Evolutionary conservation across 2,329 filamentous ascomycete genomes (phyloP), one percentile per base, ranked within the genome.

Genomic region (Ramichloridium luteum): DNA sequence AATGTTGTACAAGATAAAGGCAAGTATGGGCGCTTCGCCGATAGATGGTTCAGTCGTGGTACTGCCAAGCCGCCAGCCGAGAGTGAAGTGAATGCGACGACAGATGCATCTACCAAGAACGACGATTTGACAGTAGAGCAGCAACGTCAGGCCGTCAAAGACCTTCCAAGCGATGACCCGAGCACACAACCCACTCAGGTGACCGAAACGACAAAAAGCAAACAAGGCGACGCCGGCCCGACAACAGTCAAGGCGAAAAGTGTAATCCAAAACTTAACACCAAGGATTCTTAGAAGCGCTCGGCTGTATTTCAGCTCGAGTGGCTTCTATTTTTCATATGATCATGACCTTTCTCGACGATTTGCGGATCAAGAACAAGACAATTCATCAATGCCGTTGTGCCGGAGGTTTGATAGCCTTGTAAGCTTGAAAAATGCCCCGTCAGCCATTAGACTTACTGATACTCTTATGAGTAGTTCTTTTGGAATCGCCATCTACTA

Each of bases 281-380:
- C 88, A 1, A 93, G 93, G 50, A 65, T 96, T 23, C 57, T 98
- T 25, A 72, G 80, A 25, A 92, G 82, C 17, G 77, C 84, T 2
- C 82, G 82, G 49, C 72, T 96, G 34, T 72, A 93, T 38, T 88
- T 94, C 50, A 77, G 80, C 1, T 70, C 76, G 0, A 70, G 71
- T 40, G 94, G 83, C 54, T 96, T 94, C 56, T 96, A 80, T 62
- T 98, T 88, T 55, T 86, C 86, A 1, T 94, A 98, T 54, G 90
- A 98, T 43, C 71, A 88, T 52, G 86, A 98, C 53, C 72, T 98
- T 30, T 96, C 90, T 1, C 72, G 78, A 34, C 75, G 70, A 33
- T 54, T 70, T 38, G 54, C 56, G 31, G 38, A 53, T 55, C 22
- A 57, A 62, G 45, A 54, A 56, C 27, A 33, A 54, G 5, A 47